These are phyloP conservation scores for Blastobotrys attinorum DNA, from an alignment of 805 yeast genomes.

Conservation along the genomic window DNA sequence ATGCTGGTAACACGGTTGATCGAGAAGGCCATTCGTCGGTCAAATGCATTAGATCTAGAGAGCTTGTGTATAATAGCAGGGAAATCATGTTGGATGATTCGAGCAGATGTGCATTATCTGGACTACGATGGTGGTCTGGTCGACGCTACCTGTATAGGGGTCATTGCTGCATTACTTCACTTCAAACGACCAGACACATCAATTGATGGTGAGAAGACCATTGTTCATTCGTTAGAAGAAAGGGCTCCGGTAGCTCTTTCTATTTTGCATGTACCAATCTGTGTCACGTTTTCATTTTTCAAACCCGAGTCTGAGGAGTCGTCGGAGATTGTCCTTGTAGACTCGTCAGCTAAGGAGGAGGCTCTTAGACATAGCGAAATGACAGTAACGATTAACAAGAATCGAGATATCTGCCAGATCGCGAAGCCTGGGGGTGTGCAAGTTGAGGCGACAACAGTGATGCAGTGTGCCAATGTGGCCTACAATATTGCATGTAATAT, in stretches of 20 bases:
- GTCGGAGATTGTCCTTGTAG: conserved; percentile 46
- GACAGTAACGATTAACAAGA: conserved; percentile 81
- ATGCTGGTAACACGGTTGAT: conserved; percentile 70
- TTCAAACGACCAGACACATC: conserved; percentile 79
- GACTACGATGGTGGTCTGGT: conserved; percentile 90
- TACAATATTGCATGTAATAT: conserved; percentile 51
- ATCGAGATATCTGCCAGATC: conserved; percentile 84
- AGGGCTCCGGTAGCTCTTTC: conserved; percentile 83
- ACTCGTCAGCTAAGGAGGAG: conserved; percentile 75
- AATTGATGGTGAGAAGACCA: conserved; percentile 39
- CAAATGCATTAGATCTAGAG: conserved; percentile 87
- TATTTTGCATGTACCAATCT: conserved; percentile 80
- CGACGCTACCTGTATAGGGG: conserved; percentile 87
- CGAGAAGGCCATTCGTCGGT: conserved; percentile 86
- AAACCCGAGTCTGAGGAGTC: conserved; percentile 38
- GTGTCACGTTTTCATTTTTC: conserved; percentile 82
- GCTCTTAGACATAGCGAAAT: conserved; percentile 65
- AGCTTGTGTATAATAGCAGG: conserved; percentile 88
- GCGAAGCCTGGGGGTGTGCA: conserved; percentile 86
- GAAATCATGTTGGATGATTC: conserved; percentile 78
- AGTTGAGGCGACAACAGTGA: conserved; percentile 59
- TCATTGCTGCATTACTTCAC: conserved; percentile 76
- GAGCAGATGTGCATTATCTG: conserved; percentile 84
- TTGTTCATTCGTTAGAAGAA: conserved; percentile 65
- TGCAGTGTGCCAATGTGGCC: conserved; percentile 65